A percentile compares a stretch with the other conserved stretches of the same genome.
Conservation (phyloP, 805 yeast genomes). For the Lipomyces orientalis region DNA sequence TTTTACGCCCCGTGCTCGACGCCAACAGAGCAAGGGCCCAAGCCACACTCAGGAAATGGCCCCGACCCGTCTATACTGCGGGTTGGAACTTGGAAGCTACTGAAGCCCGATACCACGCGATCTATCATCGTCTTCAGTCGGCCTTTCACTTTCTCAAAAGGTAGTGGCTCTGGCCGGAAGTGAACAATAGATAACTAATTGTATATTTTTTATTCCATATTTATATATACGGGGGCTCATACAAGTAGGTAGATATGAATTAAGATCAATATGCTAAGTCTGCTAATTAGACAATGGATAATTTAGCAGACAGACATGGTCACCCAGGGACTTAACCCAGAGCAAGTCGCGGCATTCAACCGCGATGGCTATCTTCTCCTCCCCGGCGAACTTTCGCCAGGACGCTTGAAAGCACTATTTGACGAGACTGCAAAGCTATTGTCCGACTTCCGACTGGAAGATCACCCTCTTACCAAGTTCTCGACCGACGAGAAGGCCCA, state of each 20-base stretch:
- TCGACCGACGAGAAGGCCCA: slow-evolving; percentile 63
- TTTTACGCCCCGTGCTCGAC: neutral
- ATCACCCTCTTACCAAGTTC: slow-evolving; percentile 74
- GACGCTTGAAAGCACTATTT: slow-evolving; percentile 52
- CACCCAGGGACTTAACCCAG: slow-evolving; percentile 49
- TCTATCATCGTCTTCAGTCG: no score
- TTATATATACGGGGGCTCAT: neutral
- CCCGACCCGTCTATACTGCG: neutral
- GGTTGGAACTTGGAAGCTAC: no score
- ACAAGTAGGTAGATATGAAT: neutral
- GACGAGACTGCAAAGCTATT: slow-evolving; percentile 54
- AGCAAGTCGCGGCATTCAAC: slow-evolving; percentile 58
- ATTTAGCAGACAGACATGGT: slow-evolving; percentile 10
- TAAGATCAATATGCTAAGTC: neutral
- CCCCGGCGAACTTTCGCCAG: slow-evolving; percentile 56
- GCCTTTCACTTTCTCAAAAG: no score
- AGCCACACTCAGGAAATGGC: neutral
- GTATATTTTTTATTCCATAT: no score
- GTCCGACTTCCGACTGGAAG: slow-evolving; percentile 54
- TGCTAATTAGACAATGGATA: neutral
- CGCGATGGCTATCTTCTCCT: slow-evolving; percentile 66
- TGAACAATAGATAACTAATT: no score
- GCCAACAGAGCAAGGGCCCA: neutral
- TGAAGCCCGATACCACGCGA: no score
- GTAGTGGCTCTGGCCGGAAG: no score